These are phyloP conservation scores for Kitagawia praeruptora DNA, from an alignment of 129 eudicot species.

Conservation along the genomic window DNA sequence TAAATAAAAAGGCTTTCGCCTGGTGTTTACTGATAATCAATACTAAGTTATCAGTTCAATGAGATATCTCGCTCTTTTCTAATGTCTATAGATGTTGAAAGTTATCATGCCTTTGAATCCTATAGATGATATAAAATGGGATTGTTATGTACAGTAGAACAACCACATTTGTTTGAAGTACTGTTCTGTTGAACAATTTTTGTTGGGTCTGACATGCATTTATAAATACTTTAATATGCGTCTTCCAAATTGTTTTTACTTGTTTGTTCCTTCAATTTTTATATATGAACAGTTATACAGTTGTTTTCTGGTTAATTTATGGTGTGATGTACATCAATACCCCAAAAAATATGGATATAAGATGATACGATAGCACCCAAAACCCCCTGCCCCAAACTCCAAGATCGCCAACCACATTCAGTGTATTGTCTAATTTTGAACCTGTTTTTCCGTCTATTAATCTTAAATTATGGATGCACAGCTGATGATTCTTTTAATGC, in stretches of 20 bases:
- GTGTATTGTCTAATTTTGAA: not conserved
- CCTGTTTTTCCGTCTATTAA: not conserved
- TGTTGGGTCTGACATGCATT: not conserved
- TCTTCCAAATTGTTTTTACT: not conserved
- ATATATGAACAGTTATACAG: not conserved
- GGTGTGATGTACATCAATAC: not conserved
- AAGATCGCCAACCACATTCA: not conserved
- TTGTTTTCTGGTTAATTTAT: not conserved
- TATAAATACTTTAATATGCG: no score
- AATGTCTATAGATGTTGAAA: not conserved
- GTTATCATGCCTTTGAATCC: no score
- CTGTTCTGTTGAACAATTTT: no score
- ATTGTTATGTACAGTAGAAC: no score
- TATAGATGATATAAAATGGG: no score
- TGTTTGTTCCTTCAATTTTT: not conserved
- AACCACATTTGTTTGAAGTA: no score
- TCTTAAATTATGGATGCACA: not conserved
- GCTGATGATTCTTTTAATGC: slow-evolving; percentile 10
- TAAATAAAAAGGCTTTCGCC: not conserved
- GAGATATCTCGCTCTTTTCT: not conserved
- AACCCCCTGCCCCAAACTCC: not conserved
- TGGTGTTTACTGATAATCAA: not conserved
- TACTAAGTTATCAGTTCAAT: not conserved
- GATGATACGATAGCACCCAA: not conserved
- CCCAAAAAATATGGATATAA: not conserved